These are phyloP conservation scores for Globisporangium okanoganense DNA, from an alignment of 352 stramenopile species.

Conservation along the genomic window DNA sequence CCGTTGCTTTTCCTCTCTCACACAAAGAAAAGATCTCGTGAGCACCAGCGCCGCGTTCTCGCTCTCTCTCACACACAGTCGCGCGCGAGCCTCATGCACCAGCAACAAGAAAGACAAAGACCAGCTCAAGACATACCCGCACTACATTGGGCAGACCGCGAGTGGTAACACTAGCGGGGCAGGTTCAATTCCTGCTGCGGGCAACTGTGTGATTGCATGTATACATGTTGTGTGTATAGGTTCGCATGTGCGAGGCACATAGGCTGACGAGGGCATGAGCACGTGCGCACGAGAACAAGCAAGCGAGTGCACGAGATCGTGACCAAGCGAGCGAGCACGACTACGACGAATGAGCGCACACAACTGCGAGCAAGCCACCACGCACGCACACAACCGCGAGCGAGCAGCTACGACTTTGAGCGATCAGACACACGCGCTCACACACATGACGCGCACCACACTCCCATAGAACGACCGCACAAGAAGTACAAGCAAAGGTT, in stretches of 20 bases:
- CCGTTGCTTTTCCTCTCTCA: neutral
- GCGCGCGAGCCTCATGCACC: neutral
- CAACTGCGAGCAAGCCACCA: neutral
- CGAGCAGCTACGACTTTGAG: slow-evolving; percentile 1
- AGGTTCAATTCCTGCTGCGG: slow-evolving; percentile 1
- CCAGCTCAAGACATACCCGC: neutral
- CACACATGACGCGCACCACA: slow-evolving; percentile 3
- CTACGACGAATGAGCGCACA: neutral
- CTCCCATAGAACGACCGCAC: neutral
- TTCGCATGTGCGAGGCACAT: neutral
- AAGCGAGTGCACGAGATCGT: neutral
- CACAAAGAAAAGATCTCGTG: neutral
- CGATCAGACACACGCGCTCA: slow-evolving; percentile 1
- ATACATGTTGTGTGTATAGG: slow-evolving; percentile 1
- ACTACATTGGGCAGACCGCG: neutral
- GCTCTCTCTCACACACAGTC: neutral
- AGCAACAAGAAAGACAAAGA: too few relatives aligned
- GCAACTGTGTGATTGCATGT: neutral
- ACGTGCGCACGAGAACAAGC: neutral
- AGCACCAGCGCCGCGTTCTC: neutral
- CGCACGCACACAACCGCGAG: neutral
- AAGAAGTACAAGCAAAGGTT: slow-evolving; percentile 3
- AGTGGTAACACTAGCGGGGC: neutral
- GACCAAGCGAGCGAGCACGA: neutral
- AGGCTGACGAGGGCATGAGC: neutral